These are phyloP conservation scores for Fraxinus excelsior DNA, from an alignment of 257 asterid genomes.

Conservation along the genomic window DNA sequence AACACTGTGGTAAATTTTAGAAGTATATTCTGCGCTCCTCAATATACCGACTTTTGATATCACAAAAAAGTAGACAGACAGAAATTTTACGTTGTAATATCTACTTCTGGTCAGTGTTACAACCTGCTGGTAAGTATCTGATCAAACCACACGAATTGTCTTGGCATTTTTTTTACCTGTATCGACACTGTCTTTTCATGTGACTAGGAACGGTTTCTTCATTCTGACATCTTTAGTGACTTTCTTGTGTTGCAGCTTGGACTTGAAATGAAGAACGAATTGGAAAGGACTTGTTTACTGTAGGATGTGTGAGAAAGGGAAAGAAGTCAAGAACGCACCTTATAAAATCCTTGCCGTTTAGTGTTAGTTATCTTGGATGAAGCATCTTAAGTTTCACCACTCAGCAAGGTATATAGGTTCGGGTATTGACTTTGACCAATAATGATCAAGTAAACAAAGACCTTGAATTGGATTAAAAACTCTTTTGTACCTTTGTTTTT, in stretches of 20 bases:
- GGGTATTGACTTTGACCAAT: slow-evolving; percentile 73
- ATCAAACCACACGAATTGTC: neutral
- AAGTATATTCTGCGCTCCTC: neutral
- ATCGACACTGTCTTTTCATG: neutral
- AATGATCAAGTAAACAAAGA: slow-evolving; percentile 32
- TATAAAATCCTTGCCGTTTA: slow-evolving; percentile 38
- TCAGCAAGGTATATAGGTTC: slow-evolving; percentile 59
- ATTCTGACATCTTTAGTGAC: neutral
- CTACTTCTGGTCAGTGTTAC: neutral
- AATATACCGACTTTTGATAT: neutral
- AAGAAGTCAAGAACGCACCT: slow-evolving; percentile 92
- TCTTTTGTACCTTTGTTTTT: slow-evolving; percentile 22
- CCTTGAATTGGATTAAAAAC: slow-evolving; percentile 26
- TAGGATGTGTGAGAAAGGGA: slow-evolving; percentile 25
- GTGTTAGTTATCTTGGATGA: slow-evolving; percentile 12
- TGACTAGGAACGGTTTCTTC: neutral
- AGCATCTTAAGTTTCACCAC: slow-evolving; percentile 21
- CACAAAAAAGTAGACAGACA: neutral
- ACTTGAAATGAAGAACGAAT: slow-evolving; percentile 4
- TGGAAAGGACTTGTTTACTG: slow-evolving; percentile 32
- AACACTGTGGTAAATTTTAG: neutral
- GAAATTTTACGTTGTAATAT: neutral
- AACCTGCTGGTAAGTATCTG: neutral
- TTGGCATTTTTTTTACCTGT: neutral
- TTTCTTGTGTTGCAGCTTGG: slow-evolving; percentile 20